These are phyloP conservation scores for Fusarium nurragi DNA, from an alignment of 2,329 filamentous ascomycete genomes.

Conservation along the genomic window DNA sequence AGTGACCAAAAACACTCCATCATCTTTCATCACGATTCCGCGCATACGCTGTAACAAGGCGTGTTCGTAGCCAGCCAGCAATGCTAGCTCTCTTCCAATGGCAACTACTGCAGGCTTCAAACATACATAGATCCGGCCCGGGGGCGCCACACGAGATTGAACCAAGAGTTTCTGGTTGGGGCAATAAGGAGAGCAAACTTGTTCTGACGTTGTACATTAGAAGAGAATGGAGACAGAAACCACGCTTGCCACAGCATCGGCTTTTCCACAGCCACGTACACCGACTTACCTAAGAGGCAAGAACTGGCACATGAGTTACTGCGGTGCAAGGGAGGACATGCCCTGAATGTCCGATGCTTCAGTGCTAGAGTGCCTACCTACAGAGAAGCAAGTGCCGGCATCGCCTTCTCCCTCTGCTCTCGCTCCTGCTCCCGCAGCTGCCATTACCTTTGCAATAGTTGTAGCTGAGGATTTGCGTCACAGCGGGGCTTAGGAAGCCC, in stretches of 20 bases:
- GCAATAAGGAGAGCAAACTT: slow-evolving; percentile 10
- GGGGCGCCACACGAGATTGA: background rate
- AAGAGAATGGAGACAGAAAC: slow-evolving; percentile 5
- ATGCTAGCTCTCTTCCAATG: background rate
- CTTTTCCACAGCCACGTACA: slow-evolving; percentile 9
- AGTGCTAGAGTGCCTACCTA: background rate
- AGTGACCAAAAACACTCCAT: slow-evolving; percentile 11
- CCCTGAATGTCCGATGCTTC: background rate
- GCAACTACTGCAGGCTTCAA: background rate
- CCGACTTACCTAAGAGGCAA: background rate
- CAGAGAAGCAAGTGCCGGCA: background rate
- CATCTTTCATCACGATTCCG: slow-evolving; percentile 30
- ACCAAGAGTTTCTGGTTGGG: background rate
- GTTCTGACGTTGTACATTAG: slow-evolving; percentile 14
- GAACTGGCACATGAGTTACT: background rate
- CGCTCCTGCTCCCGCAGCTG: background rate
- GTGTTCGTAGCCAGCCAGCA: slow-evolving; percentile 7
- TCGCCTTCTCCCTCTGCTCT: background rate
- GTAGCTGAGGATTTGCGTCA: slow-evolving; percentile 33
- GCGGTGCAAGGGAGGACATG: background rate
- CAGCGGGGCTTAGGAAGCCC: slow-evolving; percentile 17
- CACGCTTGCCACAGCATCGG: slow-evolving; percentile 7
- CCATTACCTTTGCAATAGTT: slow-evolving; percentile 16
- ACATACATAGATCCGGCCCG: background rate
- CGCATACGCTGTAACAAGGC: slow-evolving; percentile 15